Evolutionary conservation across 1,139 yeast genomes (phyloP), one percentile per base, ranked within the genome.

Genomic region (Candida frijolesensis): DNA sequence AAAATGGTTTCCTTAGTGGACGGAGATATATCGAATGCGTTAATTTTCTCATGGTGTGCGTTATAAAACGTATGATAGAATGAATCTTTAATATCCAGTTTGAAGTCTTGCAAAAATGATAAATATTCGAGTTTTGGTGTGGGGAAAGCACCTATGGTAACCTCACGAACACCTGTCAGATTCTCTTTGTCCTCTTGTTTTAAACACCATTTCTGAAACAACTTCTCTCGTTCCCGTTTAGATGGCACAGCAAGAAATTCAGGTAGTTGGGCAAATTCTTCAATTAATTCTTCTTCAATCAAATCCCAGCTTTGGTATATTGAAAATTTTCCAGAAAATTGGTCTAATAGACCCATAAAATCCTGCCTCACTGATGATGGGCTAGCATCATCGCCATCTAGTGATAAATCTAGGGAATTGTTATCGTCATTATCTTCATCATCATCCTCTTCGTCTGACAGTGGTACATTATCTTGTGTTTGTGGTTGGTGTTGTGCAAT

Each of bases 301-400:
- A 76, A 53, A 46, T 63, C 62, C 76, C 79, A 76, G 2, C 77
- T 68, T 42, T 74, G 74, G 55, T 63, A 71, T 22, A 61, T 46
- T 4, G 76, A 69, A 18, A 75, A 69, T 37, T 55, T 54, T 22
- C 60, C 54, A 38, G 61, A 54, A 47, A 61, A 60, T 5, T 51
- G 41, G 30, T 68, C 65, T 6, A 76, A 62, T 16, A 76, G 59
- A 2, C 46, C 42, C 4, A 52, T 50, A 52, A 71, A 71, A 1
- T 51, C 53, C 27, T 38, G 35, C 10, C 14, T 43, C 4, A 14
- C 29, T 10, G 52, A 34, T n/a, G 32, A 14, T 1, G 33, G 2
- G 42, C 29, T 14, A 15, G 30, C 42, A 27, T 54, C 61, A 4
- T 56, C 59, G 4, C 61, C 66, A 11, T 63, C 59, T 2, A 64